A percentile compares a stretch with the other conserved stretches of the same genome.
Evolutionary conservation across 768 basidiomycete species (phyloP).

Genomic region (Kwoniella sp.): DNA sequence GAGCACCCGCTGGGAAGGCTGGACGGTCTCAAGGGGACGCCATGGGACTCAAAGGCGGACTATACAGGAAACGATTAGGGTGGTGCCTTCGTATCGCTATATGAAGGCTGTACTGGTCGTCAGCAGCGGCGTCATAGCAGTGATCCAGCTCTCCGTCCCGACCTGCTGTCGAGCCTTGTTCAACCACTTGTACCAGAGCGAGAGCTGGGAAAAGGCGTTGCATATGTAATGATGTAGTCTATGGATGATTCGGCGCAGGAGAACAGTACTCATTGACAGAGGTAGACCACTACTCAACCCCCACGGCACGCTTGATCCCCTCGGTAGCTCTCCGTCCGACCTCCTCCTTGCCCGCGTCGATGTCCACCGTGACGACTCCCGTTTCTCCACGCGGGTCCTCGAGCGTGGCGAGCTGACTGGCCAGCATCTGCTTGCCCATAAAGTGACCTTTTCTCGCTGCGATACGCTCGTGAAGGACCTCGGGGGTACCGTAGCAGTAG

Average conservation of each 20-base stretch:
- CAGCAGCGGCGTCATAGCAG: no score
- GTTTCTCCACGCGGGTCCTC: constrained; percentile 44
- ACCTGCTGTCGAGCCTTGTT: no score
- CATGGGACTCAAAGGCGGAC: constrained; percentile 33
- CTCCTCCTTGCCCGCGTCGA: constrained; percentile 30
- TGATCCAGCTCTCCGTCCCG: no score
- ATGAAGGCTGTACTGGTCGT: no score
- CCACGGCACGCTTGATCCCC: constrained; percentile 29
- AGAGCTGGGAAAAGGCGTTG: no score
- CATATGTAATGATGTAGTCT: no score
- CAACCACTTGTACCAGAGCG: no score
- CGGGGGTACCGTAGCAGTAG: constrained; percentile 54
- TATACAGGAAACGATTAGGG: constrained; percentile 1
- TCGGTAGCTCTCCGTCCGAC: constrained; percentile 32
- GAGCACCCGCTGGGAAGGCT: constrained; percentile 61
- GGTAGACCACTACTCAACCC: neutral
- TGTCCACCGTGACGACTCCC: constrained; percentile 42
- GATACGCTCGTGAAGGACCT: constrained; percentile 44
- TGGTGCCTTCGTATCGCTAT: no score
- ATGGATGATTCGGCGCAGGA: no score
- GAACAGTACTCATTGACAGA: no score
- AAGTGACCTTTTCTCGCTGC: constrained; percentile 45
- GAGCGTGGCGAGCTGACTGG: constrained; percentile 42
- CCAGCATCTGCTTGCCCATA: constrained; percentile 47
- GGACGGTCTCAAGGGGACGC: constrained; percentile 32